Percentiles rank a stretch among this genome's conserved stretches.
These are phyloP conservation scores for Podaxis pistillaris DNA, from an alignment of 768 basidiomycete genomes.

Conservation along the genomic window DNA sequence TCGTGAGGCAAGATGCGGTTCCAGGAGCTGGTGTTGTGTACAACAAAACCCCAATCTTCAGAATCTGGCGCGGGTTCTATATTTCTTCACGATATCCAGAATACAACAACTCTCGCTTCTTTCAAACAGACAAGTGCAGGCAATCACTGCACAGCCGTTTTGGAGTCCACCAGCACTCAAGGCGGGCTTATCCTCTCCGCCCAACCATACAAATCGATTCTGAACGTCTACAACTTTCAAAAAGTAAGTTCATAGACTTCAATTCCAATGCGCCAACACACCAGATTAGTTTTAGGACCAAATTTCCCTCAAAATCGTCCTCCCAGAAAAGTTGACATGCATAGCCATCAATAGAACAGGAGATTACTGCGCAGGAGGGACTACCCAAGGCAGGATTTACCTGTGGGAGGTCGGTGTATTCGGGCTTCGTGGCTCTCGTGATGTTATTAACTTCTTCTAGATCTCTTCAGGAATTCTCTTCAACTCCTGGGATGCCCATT, in stretches of 20 bases:
- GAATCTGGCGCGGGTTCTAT: conserved; percentile 60
- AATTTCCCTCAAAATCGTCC: conserved; percentile 77
- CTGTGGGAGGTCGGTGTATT: conserved; percentile 84
- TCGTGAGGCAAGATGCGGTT: conserved; percentile 44
- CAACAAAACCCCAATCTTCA: conserved; percentile 49
- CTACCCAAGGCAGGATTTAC: conserved; percentile 84
- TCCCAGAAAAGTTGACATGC: conserved; percentile 88
- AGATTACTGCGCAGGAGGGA: conserved; percentile 83
- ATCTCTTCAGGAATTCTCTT: conserved; percentile 91
- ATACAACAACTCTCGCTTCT: conserved; percentile 70
- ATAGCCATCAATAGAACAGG: conserved; percentile 74
- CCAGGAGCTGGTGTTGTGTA: conserved; percentile 68
- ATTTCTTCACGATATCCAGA: conserved; percentile 79
- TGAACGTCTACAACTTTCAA: conserved; percentile 93
- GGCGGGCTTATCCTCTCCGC: conserved; percentile 85
- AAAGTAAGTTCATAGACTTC: conserved; percentile 51
- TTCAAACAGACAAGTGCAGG: conserved; percentile 83
- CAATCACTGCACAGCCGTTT: conserved; percentile 62
- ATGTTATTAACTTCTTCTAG: conserved; percentile 35
- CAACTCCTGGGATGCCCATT: conserved; percentile 94
- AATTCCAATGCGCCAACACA: conserved; percentile 4
- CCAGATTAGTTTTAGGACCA: conserved; percentile 66
- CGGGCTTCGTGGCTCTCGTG: background rate
- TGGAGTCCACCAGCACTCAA: conserved; percentile 65
- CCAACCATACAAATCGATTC: conserved; percentile 83